phyloP scores from a whole-genome alignment of 495 filamentous ascomycete species.

The Cladorrhinum samala region DNA sequence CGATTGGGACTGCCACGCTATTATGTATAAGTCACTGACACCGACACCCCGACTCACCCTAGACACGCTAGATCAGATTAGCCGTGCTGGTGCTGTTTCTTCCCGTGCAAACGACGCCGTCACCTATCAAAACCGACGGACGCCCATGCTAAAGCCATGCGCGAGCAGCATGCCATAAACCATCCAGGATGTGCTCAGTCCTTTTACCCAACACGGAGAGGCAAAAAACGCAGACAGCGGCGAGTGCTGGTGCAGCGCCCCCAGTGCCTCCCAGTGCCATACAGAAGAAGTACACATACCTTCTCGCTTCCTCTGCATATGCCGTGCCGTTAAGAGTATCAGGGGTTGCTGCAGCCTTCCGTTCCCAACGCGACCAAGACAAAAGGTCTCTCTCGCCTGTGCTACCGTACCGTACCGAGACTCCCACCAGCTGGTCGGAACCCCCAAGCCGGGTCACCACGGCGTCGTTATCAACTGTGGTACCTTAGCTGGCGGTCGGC shows the following conservation, averaged over 20 bases:
- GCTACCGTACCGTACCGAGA: neutral
- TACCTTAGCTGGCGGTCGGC: too few species aligned
- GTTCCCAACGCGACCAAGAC: neutral
- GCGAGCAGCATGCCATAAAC: too few species aligned
- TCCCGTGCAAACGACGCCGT: constrained; percentile 8
- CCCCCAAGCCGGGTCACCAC: neutral
- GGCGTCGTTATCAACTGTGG: too few species aligned
- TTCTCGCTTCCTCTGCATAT: constrained; percentile 13
- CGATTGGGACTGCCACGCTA: neutral
- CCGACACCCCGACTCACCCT: neutral
- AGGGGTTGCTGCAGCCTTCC: neutral
- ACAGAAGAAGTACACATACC: neutral
- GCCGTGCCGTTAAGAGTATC: constrained; percentile 16
- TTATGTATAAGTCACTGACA: neutral
- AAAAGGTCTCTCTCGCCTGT: neutral
- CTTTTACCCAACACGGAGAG: neutral
- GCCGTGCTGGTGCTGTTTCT: constrained; percentile 2
- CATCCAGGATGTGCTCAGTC: neutral
- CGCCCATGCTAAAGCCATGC: neutral
- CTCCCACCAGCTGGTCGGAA: neutral
- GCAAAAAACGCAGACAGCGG: too few species aligned
- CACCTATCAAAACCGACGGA: neutral
- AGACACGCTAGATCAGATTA: constrained; percentile 1
- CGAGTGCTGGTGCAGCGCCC: neutral
- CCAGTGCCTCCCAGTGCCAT: neutral